Percentiles rank a stretch among this genome's conserved stretches.
phyloP scores from a whole-genome alignment of 2,329 filamentous ascomycete genomes.

The Fusarium sp. region DNA sequence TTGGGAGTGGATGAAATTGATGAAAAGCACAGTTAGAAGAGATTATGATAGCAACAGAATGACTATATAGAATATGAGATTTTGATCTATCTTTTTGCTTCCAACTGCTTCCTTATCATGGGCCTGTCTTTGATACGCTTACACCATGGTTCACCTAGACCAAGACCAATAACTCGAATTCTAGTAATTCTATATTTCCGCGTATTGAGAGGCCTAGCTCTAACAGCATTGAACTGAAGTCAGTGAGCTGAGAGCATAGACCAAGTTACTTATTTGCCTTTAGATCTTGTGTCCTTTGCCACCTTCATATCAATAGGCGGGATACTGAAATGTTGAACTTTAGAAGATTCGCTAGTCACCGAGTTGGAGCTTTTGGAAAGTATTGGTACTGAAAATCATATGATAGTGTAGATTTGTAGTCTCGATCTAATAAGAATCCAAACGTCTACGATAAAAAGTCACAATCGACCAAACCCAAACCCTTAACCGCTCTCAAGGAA shows the following conservation, averaged over 20 bases:
- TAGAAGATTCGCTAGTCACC: neutral
- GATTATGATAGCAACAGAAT: accelerated
- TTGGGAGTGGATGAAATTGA: conserved; percentile 15
- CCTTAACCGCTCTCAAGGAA: neutral
- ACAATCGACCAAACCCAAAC: neutral
- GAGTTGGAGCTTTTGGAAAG: neutral
- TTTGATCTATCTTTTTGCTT: neutral
- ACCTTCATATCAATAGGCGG: neutral
- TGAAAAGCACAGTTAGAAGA: conserved; percentile 18
- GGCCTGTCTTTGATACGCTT: neutral
- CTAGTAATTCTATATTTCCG: too few relatives aligned
- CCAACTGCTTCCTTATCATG: neutral
- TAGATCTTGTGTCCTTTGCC: neutral
- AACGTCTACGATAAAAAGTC: neutral
- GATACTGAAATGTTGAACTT: too few relatives aligned
- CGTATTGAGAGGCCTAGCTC: too few relatives aligned
- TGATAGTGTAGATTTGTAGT: neutral
- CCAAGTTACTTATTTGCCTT: neutral
- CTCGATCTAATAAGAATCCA: neutral
- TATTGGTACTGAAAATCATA: neutral
- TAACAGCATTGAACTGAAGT: too few relatives aligned
- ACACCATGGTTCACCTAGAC: neutral
- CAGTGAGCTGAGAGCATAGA: too few relatives aligned
- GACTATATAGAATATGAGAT: neutral
- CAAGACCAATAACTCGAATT: neutral